Percentiles rank a stretch among this genome's conserved stretches.
Evolutionary conservation across 208 protist genomes (phyloP).

Genomic region (Acanthamoeba quina): DNA sequence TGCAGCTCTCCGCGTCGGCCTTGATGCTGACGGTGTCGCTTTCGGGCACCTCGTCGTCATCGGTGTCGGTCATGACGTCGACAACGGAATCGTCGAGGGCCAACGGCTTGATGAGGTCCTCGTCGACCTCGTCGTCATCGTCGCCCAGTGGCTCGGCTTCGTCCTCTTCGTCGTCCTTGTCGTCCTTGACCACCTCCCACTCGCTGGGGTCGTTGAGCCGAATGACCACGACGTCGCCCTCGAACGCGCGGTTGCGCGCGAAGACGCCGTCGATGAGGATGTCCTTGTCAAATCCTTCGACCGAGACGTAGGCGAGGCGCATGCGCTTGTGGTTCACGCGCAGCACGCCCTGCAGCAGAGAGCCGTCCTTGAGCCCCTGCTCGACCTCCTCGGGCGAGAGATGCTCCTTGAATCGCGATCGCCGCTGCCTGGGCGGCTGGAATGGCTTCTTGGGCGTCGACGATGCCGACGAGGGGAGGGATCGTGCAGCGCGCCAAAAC

Average conservation of each 20-base stretch:
- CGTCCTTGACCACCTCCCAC: conserved; percentile 62
- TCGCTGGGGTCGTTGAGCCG: conserved; percentile 69
- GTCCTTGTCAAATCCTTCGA: conserved; percentile 78
- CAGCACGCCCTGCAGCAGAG: conserved; percentile 64
- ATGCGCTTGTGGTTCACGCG: conserved; percentile 81
- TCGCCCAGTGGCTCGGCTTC: conserved; percentile 1
- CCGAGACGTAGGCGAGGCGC: conserved; percentile 82
- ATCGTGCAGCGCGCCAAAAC: neutral
- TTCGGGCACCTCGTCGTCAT: neutral
- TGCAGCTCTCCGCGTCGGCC: neutral
- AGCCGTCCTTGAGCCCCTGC: conserved; percentile 67
- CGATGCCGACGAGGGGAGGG: neutral
- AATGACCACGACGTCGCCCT: conserved; percentile 83
- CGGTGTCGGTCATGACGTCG: neutral
- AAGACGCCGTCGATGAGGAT: conserved; percentile 76
- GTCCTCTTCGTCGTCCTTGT: conserved; percentile 68
- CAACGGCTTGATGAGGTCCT: neutral
- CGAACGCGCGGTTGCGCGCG: conserved; percentile 82
- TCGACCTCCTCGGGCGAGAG: conserved; percentile 49
- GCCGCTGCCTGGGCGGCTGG: neutral
- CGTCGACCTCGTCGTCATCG: neutral
- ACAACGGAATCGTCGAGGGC: neutral
- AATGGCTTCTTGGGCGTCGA: neutral
- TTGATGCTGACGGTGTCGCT: neutral
- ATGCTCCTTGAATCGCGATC: conserved; percentile 60